These are phyloP conservation scores for Basidioascus undulatus DNA, from an alignment of 768 basidiomycete genomes.

Conservation along the genomic window DNA sequence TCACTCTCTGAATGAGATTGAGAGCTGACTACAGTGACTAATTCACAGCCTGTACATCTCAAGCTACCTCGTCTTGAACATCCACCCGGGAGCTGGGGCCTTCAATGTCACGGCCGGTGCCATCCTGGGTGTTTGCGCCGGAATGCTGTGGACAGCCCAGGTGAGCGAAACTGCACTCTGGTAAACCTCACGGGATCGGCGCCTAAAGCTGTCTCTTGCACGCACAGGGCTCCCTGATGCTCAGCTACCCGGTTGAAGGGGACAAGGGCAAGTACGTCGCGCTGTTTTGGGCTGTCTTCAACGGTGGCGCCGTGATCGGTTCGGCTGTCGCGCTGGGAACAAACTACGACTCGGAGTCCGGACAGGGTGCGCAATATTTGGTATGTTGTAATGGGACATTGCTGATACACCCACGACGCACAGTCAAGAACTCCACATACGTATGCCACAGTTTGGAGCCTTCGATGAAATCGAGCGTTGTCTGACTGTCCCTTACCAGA, in stretches of 20 bases:
- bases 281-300: slow-evolving; percentile 31
- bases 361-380: too few relatives aligned
- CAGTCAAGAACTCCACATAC: too few relatives aligned
- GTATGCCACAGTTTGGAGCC: too few relatives aligned
- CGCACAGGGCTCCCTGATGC: slow-evolving; percentile 30
- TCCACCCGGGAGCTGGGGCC: slow-evolving; percentile 14
- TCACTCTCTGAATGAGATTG: background rate
- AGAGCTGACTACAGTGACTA: background rate
- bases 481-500: too few relatives aligned
- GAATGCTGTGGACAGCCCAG: slow-evolving; percentile 27
- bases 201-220: background rate
- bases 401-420: too few relatives aligned
- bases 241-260: slow-evolving; percentile 32
- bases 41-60: background rate
- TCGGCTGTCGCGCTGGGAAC: slow-evolving; percentile 46
- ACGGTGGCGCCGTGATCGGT: slow-evolving; percentile 42
- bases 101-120: slow-evolving; percentile 29
- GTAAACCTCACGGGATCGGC: background rate
- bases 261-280: slow-evolving; percentile 31
- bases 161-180: background rate
- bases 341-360: too few relatives aligned
- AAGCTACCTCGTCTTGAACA: background rate
- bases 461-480: too few relatives aligned
- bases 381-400: too few relatives aligned
- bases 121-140: slow-evolving; percentile 28